Evolutionary conservation across 2,329 filamentous ascomycete genomes (phyloP), one percentile per base, ranked within the genome.

Genomic region (Thelonectria discophora): DNA sequence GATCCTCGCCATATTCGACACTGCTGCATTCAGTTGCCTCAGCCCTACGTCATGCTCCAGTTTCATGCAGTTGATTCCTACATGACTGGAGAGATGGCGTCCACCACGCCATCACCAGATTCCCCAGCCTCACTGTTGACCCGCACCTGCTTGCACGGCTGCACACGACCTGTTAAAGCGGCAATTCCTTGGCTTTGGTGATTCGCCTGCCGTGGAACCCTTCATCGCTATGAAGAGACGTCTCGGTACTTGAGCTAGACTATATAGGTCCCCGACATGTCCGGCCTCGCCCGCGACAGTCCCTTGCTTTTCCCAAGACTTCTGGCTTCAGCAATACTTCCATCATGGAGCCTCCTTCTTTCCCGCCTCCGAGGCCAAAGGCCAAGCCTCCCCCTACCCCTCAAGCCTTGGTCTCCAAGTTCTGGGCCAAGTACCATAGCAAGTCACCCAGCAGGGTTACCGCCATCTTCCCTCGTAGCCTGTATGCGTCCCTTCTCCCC

Each of bases 401-500:
- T n/a, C 80, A 81, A 55, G 76, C 78, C 58, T 63, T 74, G 11
- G 71, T 81, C 30, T 72, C 74, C 37, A 76, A 76, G 30, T 81
- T 81, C 66, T 81, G 79, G 79, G 72, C 73, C 53, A 74, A 72
- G 60, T 81, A 79, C 67, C 77, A 80, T 64, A 69, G 76, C 50
- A 78, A 76, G 50, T 71, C 74, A 34, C 77, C 78, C 1, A 79
- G 79, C 34, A 80, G 79, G 60, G 75, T 81, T 27, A 81, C 80
- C 1, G 79, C 79, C 48, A 76, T 81, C 67, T 80, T 81, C 55
- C 79, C 80, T 1, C 76, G 76, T 5, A 73, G 71, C 20, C 74
- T 81, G 4, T 81, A 81, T 60, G 71, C 74, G n/a, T 62, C 69
- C 2, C 60, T 73, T 43, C 63, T 71, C n/a, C 60, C 61, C 34